Evolutionary conservation across 2,329 filamentous ascomycete genomes (phyloP).

Genomic region (Pseudogymnoascus sp.): DNA sequence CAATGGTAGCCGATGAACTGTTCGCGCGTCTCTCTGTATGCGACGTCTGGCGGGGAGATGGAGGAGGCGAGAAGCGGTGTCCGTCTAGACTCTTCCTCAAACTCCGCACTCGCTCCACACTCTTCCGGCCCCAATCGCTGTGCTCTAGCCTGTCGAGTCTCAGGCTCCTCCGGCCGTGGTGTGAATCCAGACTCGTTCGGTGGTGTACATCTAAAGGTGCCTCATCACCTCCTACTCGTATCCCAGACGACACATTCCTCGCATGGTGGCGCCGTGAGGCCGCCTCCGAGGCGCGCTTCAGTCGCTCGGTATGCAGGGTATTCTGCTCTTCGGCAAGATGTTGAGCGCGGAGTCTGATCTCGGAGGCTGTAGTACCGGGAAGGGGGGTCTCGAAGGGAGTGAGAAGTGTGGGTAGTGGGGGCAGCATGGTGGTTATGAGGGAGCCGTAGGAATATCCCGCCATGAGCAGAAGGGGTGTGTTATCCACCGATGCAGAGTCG

Average conservation of each 20-base stretch:
- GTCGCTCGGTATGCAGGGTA: slow-evolving; percentile 12
- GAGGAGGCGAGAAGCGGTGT: slow-evolving; percentile 11
- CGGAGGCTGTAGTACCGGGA: slow-evolving; percentile 50
- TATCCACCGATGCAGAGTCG: not conserved
- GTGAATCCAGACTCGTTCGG: slow-evolving; percentile 31
- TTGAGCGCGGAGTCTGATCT: slow-evolving; percentile 62
- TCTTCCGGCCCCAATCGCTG: slow-evolving; percentile 29
- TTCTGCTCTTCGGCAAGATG: slow-evolving; percentile 58
- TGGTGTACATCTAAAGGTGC: slow-evolving; percentile 21
- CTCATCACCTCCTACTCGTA: slow-evolving; percentile 26
- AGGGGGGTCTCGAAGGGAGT: slow-evolving; percentile 46
- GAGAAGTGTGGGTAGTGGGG: slow-evolving; percentile 48
- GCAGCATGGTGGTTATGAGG: slow-evolving; percentile 67
- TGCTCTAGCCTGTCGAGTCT: not conserved
- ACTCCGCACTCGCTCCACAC: slow-evolving; percentile 32
- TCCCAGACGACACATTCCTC: slow-evolving; percentile 17
- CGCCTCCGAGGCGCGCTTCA: slow-evolving; percentile 10
- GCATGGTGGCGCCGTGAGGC: slow-evolving; percentile 15
- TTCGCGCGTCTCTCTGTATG: slow-evolving; percentile 28
- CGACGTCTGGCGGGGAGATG: slow-evolving; percentile 24
- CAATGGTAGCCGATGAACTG: slow-evolving; percentile 12
- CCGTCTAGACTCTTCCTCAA: slow-evolving; percentile 18
- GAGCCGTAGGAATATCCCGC: slow-evolving; percentile 89
- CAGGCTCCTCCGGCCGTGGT: slow-evolving; percentile 12
- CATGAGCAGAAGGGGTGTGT: slow-evolving; percentile 44